Evolutionary conservation across 2,329 filamentous ascomycete genomes (phyloP).

Genomic region (Xylaria sp.): DNA sequence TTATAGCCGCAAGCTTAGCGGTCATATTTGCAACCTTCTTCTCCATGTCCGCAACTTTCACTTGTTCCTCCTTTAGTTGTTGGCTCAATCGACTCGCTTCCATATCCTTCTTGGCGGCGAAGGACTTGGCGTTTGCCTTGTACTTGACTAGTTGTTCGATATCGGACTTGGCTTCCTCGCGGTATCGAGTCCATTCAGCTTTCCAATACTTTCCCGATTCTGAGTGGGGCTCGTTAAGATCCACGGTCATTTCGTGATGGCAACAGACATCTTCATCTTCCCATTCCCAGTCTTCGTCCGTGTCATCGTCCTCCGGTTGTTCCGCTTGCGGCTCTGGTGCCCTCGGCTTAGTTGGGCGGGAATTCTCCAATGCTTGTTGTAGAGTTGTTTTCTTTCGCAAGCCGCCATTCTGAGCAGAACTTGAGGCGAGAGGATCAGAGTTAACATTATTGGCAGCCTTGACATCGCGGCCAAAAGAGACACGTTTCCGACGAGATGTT

Average conservation of each 20-base stretch:
- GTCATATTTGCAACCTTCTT: slow-evolving; percentile 69
- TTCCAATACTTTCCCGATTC: slow-evolving; percentile 86
- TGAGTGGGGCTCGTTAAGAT: slow-evolving; percentile 78
- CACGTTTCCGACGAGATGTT: slow-evolving; percentile 69
- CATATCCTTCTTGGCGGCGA: slow-evolving; percentile 79
- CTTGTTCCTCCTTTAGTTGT: slow-evolving; percentile 74
- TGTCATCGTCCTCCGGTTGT: slow-evolving; percentile 51
- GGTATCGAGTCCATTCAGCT: slow-evolving; percentile 78
- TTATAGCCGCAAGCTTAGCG: slow-evolving; percentile 61
- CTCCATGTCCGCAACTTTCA: slow-evolving; percentile 73
- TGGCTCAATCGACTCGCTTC: slow-evolving; percentile 74
- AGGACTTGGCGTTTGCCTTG: slow-evolving; percentile 82
- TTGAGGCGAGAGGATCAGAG: slow-evolving; percentile 40
- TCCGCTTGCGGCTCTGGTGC: slow-evolving; percentile 39
- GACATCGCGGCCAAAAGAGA: slow-evolving; percentile 72
- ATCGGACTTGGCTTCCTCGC: slow-evolving; percentile 76
- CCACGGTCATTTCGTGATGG: slow-evolving; percentile 73
- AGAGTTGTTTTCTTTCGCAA: slow-evolving; percentile 45
- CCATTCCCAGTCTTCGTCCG: slow-evolving; percentile 67
- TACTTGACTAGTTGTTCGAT: slow-evolving; percentile 83
- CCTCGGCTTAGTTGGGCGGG: slow-evolving; percentile 43
- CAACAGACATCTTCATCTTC: slow-evolving; percentile 63
- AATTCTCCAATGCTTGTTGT: slow-evolving; percentile 48
- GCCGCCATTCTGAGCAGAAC: slow-evolving; percentile 33
- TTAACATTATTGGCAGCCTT: slow-evolving; percentile 53